Evolutionary conservation across 148 eudicot species (phyloP).

Genomic region (Selenicereus undatus): DNA sequence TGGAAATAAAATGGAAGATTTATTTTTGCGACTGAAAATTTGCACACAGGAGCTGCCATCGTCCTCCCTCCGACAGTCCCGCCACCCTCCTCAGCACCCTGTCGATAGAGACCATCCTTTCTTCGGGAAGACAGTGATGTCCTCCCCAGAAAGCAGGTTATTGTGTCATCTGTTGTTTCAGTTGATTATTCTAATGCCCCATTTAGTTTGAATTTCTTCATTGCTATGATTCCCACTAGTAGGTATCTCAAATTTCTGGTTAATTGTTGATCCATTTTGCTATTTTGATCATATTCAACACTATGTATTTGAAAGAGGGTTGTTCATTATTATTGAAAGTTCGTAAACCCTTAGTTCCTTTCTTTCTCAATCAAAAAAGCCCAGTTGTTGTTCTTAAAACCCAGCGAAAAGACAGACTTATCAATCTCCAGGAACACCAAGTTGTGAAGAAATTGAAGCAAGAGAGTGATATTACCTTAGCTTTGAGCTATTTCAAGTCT

Average conservation of each 20-base stretch:
- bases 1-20: too few species aligned
- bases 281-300: not conserved
- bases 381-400: conserved; percentile 28
- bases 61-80: too few species aligned
- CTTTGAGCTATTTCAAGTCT: conserved; percentile 60
- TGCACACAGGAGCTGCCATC: too few species aligned
- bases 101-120: too few species aligned
- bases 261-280: not conserved
- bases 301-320: conserved; percentile 74
- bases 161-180: not conserved
- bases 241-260: not conserved
- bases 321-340: conserved; percentile 62
- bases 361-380: conserved; percentile 54
- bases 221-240: not conserved
- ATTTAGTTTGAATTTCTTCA: not conserved
- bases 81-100: too few species aligned
- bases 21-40: too few species aligned
- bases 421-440: conserved; percentile 38
- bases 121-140: too few species aligned
- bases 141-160: too few species aligned
- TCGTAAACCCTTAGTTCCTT: conserved; percentile 63
- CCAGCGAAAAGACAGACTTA: not conserved
- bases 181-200: not conserved
- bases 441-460: conserved; percentile 47
- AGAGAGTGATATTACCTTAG: conserved; percentile 45